Conservation (phyloP, 306 rosid genomes). For the Astragalus membranaceus region DNA sequence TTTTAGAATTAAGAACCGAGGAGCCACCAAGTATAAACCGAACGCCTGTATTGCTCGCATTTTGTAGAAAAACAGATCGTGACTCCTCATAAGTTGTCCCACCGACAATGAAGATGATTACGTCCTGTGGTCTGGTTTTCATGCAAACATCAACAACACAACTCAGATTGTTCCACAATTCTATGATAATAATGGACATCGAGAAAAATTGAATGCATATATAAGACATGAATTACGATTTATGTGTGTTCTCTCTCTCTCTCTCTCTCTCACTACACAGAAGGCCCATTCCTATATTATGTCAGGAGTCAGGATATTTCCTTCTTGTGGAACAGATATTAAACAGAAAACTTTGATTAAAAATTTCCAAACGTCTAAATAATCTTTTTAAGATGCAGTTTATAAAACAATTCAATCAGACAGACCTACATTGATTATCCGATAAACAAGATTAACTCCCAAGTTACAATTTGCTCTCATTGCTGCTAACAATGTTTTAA, state of each 20-base stretch:
- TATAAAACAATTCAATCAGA: not conserved
- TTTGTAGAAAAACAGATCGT: conserved; percentile 76
- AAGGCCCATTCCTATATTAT: not conserved
- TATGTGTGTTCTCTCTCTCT: no score
- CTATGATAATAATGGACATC: not conserved
- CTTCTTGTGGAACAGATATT: not conserved
- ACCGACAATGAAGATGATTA: conserved; percentile 84
- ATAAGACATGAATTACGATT: not conserved
- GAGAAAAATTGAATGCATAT: not conserved
- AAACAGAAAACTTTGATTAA: not conserved
- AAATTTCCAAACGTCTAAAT: not conserved
- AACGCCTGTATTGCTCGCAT: conserved; percentile 65
- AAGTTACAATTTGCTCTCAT: no score
- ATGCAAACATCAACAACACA: conserved; percentile 22
- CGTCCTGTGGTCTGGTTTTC: conserved; percentile 82
- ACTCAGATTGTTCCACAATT: conserved; percentile 6
- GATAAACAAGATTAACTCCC: not conserved
- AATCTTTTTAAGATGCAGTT: not conserved
- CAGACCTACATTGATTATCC: not conserved
- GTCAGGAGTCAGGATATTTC: not conserved
- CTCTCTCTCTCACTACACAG: not conserved
- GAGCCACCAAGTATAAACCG: conserved; percentile 94
- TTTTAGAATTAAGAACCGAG: conserved; percentile 75
- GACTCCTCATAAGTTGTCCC: conserved; percentile 97
- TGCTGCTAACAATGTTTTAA: no score